Evolutionary conservation across 106 monocot species (phyloP).

Genomic region (Dendrobium catenatum): DNA sequence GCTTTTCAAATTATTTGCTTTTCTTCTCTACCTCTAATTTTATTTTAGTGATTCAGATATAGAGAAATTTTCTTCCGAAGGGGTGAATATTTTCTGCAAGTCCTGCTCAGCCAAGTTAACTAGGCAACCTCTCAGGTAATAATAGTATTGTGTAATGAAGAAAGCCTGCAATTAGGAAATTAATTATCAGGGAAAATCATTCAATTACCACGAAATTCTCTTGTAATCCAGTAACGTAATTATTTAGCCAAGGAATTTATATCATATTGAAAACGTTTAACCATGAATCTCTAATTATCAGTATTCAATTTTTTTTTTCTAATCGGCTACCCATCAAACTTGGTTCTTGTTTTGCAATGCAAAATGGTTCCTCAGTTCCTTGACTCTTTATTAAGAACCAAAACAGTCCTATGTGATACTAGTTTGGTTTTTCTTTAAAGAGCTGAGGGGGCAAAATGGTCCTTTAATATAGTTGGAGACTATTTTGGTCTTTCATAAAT

Average conservation of each 20-base stretch:
- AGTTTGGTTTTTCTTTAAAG: too few species aligned
- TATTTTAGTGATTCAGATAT: conserved; percentile 37
- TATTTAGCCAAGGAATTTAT: background rate
- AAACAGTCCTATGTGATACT: too few species aligned
- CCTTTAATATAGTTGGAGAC: too few species aligned
- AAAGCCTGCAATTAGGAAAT: background rate
- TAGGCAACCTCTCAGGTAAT: conserved; percentile 64
- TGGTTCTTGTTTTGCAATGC: background rate
- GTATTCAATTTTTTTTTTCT: background rate
- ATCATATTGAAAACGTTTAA: background rate
- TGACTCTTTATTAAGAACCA: too few species aligned
- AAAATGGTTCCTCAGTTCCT: too few species aligned
- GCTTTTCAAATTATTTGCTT: background rate
- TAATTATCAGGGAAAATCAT: background rate
- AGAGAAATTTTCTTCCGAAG: conserved; percentile 43
- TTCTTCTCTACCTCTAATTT: conserved; percentile 2
- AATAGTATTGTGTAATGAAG: background rate
- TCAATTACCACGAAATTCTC: background rate
- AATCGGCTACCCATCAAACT: background rate
- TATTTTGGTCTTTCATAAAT: too few species aligned
- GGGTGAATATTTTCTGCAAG: conserved; percentile 74
- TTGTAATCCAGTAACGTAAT: background rate
- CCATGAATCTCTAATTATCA: background rate
- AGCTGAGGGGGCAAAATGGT: too few species aligned
- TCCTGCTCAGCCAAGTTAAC: conserved; percentile 67